Evolutionary conservation across 257 asterid species (phyloP), one percentile per base, ranked within the genome.

Genomic region (Salvia hispanica): DNA sequence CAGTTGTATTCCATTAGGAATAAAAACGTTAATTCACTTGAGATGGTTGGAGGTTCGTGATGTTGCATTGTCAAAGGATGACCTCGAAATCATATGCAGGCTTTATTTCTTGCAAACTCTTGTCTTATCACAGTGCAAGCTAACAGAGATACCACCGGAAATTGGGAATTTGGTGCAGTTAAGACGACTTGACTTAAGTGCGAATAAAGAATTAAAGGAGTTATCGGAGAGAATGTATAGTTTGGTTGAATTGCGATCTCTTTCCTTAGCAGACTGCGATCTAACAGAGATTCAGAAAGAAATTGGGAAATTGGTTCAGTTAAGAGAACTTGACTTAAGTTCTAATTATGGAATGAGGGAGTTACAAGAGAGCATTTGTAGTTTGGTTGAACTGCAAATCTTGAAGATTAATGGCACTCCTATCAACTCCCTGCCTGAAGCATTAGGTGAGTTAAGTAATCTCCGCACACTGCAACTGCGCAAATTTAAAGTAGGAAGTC

Each of bases 281-380:
- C n/a, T 61, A 3, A 0, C n/a, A 28, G 76, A 48, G 44, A 25
- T 75, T 50, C 69, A 76, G 0, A 0, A 1, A 2, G 80, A 64
- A 44, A 70, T 75, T 13, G 73, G 53, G 47, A 55, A 62, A 56
- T 46, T 74, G 56, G 8, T 37, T 47, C 50, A 62, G 2, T 10
- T 74, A 58, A 74, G 72, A 46, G 36, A 51, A 14, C 33, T 70
- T 4, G 25, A 64, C 65, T 53, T 70, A 21, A 42, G 44, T 3
- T 0, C 0, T 0, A 75, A 62, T 47, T 3, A 3, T 40, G n/a
- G 31, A 25, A 25, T 25, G 31, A 2, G 33, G 66, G 69, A 73
- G 73, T 71, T 76, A 40, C 79, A 79, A 9, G 79, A 69, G 31
- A 13, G 70, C 47, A 34, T 73, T 14, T 62, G 72, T 7, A 76